Evolutionary conservation across 2,329 filamentous ascomycete genomes (phyloP), one percentile per base, ranked within the genome.

Genomic region (Fusarium decemcellulare): DNA sequence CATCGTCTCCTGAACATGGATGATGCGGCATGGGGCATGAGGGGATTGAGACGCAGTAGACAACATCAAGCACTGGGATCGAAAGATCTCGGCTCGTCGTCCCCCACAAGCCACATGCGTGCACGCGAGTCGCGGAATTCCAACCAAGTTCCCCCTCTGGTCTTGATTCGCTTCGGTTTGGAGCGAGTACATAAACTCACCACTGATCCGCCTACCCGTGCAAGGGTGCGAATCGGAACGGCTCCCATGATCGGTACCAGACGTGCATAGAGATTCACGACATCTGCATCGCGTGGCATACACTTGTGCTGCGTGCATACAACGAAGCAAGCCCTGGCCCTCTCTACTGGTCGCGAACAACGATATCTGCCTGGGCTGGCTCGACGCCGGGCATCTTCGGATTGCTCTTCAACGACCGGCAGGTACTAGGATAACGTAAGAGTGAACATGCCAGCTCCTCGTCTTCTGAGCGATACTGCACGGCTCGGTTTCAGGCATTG

Each of bases 161-260:
- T 51, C 59, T 57, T 65, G 53, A 63, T 61, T 62, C 61, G 67
- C 56, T 60, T 67, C 46, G 52, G 59, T 57, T 70, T 59, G 55
- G 56, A 60, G 58, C 42, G 52, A 59, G 36, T 59, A 65, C 44
- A 52, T 57, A 69, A 61, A 57, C 60, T 66, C 65, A 69, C 48
- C 30, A 57, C 42, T 56, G 61, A 73, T 72, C 67, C 68, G 59
- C 59, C 51, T 48, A 37, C 36, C 46, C 48, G 46, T 70, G 43
- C 52, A 59, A 65, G 60, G 59, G 46, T 63, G 32, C 71, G 69
- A 71, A 74, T 72, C 71, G 71, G 72, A 74, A 72, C 47, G 39
- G 58, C 62, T 72, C 68, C 72, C 51, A 72, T 59, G 53, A 57
- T 70, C 59, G 42, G 48, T 57, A 52, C 34, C 51, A 54, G 30